phyloP scores from a whole-genome alignment of 2,329 filamentous ascomycete genomes.

The Pseudogymnoascus destructans region DNA sequence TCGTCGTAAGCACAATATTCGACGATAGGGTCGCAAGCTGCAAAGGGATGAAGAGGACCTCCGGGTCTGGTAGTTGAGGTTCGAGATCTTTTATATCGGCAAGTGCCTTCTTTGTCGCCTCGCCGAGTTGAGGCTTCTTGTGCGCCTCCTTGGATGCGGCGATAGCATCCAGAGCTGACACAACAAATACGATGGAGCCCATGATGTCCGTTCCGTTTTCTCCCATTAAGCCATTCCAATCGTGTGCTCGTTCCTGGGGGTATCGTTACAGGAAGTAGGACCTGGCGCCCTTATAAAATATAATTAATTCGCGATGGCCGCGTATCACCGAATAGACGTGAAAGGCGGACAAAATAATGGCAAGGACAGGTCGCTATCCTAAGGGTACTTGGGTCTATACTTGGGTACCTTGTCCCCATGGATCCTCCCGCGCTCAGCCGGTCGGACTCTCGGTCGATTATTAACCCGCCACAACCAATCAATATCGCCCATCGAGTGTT shows the following conservation, averaged over 20 bases:
- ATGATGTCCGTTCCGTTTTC: conserved; percentile 41
- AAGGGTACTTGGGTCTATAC: neutral
- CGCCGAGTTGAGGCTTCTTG: conserved; percentile 70
- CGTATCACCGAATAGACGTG: neutral
- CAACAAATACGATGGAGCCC: conserved; percentile 92
- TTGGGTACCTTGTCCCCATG: conserved; percentile 1
- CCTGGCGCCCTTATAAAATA: conserved; percentile 6
- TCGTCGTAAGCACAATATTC: conserved; percentile 75
- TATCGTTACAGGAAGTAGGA: conserved; percentile 9
- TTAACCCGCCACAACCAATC: neutral
- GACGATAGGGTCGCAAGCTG: conserved; percentile 79
- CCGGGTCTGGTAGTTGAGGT: conserved; percentile 70
- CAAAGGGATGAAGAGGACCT: conserved; percentile 81
- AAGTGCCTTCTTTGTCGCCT: conserved; percentile 69
- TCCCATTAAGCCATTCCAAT: conserved; percentile 29
- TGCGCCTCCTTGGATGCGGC: conserved; percentile 82
- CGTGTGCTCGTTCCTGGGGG: conserved; percentile 28
- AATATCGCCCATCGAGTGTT: neutral
- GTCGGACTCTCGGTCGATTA: neutral
- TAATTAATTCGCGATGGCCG: conserved; percentile 4
- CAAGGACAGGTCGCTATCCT: conserved; percentile 4
- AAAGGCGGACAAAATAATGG: neutral
- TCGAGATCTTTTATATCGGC: conserved; percentile 78
- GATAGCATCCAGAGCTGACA: conserved; percentile 85
- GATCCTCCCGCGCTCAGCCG: conserved; percentile 1